These are phyloP conservation scores for Penicillium vulpinum DNA, from an alignment of 2,329 filamentous ascomycete species.

Conservation along the genomic window DNA sequence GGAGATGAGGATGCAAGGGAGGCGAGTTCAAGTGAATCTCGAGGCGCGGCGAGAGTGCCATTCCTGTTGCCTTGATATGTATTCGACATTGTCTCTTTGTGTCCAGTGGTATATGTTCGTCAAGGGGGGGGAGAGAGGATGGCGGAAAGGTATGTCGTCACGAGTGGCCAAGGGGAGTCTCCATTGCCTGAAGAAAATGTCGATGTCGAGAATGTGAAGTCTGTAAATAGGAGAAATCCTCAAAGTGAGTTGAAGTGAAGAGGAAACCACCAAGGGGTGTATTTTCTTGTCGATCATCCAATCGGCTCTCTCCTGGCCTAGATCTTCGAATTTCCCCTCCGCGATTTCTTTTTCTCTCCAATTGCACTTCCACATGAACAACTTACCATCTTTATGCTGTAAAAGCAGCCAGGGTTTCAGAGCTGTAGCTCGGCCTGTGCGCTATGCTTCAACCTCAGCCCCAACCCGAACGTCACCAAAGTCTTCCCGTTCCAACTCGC, in stretches of 20 bases:
- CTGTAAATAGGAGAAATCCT: neutral
- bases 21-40: conserved; percentile 95
- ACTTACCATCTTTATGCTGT: conserved; percentile 12
- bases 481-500: conserved; percentile 20
- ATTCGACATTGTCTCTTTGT: conserved; percentile 33
- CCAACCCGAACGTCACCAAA: conserved; percentile 18
- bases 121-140: neutral
- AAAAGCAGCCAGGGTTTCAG: conserved; percentile 10
- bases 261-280: conserved; percentile 18
- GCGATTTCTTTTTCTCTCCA: conserved; percentile 10
- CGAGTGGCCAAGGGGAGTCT: conserved; percentile 4
- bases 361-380: conserved; percentile 13
- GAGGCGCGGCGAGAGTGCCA: conserved; percentile 48
- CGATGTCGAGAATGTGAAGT: conserved; percentile 1
- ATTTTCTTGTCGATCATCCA: conserved; percentile 23
- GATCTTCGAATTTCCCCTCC: conserved; percentile 17
- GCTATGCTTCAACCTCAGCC: conserved; percentile 24
- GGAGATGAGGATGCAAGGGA: conserved; percentile 85
- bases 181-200: conserved; percentile 11
- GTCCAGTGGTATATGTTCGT: neutral
- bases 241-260: neutral
- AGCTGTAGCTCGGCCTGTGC: conserved; percentile 17
- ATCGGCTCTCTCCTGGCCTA: conserved; percentile 20
- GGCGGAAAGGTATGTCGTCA: conserved; percentile 1
- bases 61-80: conserved; percentile 33